phyloP scores from a whole-genome alignment of 2,329 filamentous ascomycete species.

The Zymoseptoria tritici region DNA sequence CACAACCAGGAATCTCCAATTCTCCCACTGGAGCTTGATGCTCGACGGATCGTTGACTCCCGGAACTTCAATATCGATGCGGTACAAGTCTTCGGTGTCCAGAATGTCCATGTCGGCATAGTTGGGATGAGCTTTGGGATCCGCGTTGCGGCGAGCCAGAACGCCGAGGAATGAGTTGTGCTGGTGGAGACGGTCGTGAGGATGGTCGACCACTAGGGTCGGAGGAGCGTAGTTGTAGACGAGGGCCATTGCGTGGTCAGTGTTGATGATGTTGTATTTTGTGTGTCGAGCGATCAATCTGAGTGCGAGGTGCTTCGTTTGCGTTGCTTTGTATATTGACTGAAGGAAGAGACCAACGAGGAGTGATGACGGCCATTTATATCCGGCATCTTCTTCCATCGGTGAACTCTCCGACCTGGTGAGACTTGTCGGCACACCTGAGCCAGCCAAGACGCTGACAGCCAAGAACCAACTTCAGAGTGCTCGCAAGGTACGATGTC shows the following conservation, averaged over 20 bases:
- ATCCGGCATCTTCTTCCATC: no score
- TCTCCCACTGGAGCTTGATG: constrained; percentile 10
- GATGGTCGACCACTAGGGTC: constrained; percentile 6
- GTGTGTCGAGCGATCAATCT: not conserved
- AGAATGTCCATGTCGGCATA: constrained; percentile 14
- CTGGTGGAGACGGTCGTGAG: constrained; percentile 11
- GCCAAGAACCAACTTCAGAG: no score
- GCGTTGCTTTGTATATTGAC: no score
- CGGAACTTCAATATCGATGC: constrained; percentile 13
- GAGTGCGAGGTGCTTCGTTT: no score
- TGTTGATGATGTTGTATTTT: not conserved
- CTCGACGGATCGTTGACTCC: constrained; percentile 9
- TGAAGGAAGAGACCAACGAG: no score
- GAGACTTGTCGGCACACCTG: no score
- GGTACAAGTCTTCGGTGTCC: constrained; percentile 8
- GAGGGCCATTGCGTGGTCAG: not conserved
- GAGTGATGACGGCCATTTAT: no score
- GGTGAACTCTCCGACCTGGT: no score
- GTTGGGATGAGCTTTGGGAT: constrained; percentile 10
- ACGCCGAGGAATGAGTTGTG: constrained; percentile 10
- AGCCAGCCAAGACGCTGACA: no score
- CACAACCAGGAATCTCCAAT: constrained; percentile 4
- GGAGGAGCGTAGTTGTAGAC: constrained; percentile 7
- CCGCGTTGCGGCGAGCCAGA: constrained; percentile 8
- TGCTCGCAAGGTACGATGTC: no score